Percentiles rank a stretch among this genome's conserved stretches.
Evolutionary conservation across 202 grass and related monocot genomes (phyloP).

Genomic region (Hordeum pubiflorum): DNA sequence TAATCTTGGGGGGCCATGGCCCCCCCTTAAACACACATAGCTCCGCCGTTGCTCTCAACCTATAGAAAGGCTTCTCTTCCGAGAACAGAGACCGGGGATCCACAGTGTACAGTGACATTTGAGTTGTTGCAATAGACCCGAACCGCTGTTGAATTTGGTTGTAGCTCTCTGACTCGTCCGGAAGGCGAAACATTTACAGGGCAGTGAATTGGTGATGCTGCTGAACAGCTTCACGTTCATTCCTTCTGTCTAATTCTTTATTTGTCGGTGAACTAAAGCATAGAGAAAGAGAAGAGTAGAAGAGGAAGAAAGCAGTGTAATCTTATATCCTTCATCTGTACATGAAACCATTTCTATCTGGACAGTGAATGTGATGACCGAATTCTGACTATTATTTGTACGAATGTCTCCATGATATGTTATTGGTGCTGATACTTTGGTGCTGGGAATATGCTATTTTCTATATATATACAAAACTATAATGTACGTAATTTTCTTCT

Average conservation of each 20-base stretch:
- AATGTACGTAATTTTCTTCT: no score
- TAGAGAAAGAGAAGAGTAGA: not conserved
- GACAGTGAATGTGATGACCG: not conserved
- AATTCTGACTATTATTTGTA: not conserved
- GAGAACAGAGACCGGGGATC: not conserved
- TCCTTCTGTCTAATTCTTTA: not conserved
- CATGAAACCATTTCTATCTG: not conserved
- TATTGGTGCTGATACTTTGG: not conserved
- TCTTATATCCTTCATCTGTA: not conserved
- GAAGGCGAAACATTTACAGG: not conserved
- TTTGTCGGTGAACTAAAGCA: not conserved
- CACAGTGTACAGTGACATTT: slow-evolving; percentile 30
- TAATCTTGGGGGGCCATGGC: no score
- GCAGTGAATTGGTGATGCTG: slow-evolving; percentile 17
- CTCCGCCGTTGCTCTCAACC: no score
- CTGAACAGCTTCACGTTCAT: not conserved
- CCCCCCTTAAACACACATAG: no score
- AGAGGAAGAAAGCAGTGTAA: not conserved
- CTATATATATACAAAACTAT: no score
- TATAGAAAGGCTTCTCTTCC: not conserved
- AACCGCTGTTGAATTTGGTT: not conserved
- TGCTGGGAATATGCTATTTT: not conserved
- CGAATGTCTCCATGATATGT: not conserved
- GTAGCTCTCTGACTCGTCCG: not conserved
- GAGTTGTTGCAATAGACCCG: not conserved